Percentiles rank a stretch among this genome's conserved stretches.
phyloP scores from a whole-genome alignment of 768 basidiomycete species.

The Kwoniella sp. region DNA sequence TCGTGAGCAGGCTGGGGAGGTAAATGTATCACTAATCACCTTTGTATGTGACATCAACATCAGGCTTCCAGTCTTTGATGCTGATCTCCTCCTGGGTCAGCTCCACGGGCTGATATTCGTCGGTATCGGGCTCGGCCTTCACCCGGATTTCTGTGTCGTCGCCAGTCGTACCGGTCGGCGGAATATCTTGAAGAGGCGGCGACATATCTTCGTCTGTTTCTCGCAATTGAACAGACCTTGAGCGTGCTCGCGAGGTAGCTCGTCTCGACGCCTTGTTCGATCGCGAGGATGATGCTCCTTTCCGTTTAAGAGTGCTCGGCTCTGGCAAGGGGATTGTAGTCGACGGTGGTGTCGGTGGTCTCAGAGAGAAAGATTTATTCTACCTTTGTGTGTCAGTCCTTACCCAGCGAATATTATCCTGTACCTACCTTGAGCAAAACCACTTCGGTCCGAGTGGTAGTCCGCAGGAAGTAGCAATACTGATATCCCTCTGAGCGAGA shows the following conservation, averaged over 20 bases:
- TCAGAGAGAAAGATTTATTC: constrained; percentile 36
- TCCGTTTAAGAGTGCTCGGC: no score
- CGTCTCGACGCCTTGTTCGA: not conserved
- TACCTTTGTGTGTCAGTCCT: not conserved
- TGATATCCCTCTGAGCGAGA: constrained; percentile 70
- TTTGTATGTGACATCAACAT: constrained; percentile 41
- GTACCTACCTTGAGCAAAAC: constrained; percentile 70
- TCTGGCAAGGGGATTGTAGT: no score
- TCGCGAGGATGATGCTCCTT: constrained; percentile 10
- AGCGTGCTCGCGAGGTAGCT: constrained; percentile 12
- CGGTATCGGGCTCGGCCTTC: constrained; percentile 20
- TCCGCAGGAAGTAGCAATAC: constrained; percentile 83
- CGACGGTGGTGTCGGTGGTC: constrained; percentile 29
- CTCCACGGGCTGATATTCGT: constrained; percentile 1
- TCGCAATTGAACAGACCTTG: constrained; percentile 1
- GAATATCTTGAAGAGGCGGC: constrained; percentile 6
- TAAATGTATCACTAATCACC: constrained; percentile 22
- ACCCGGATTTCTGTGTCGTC: constrained; percentile 6
- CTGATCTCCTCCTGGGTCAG: constrained; percentile 19
- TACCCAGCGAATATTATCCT: not conserved
- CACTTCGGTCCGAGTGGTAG: constrained; percentile 69
- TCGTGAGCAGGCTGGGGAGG: no score
- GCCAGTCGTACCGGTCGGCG: not conserved
- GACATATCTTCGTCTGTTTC: not conserved
- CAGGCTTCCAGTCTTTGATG: constrained; percentile 48